Evolutionary conservation across 805 yeast species (phyloP).

Genomic region (Metschnikowia dekortorum): DNA sequence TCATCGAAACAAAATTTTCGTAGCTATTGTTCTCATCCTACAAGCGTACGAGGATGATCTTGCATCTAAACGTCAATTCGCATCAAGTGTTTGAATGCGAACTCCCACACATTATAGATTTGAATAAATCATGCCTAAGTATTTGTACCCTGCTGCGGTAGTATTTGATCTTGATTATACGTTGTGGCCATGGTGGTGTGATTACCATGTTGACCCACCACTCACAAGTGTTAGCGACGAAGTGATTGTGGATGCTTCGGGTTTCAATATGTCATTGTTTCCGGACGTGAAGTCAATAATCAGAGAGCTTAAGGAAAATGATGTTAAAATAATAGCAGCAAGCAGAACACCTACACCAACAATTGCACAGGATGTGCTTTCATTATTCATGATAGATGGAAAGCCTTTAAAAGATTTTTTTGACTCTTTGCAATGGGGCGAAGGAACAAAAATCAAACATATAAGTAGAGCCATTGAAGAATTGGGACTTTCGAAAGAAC

Average conservation of each 20-base stretch:
- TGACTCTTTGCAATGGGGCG: slow-evolving; percentile 66
- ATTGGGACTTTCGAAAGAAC: slow-evolving; percentile 45
- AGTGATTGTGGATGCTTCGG: slow-evolving; percentile 48
- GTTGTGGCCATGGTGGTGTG: slow-evolving; percentile 83
- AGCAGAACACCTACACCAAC: slow-evolving; percentile 76
- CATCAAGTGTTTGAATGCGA: neutral
- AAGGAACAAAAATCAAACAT: slow-evolving; percentile 55
- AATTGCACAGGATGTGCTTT: slow-evolving; percentile 64
- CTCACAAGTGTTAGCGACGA: slow-evolving; percentile 19
- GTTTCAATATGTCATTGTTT: slow-evolving; percentile 55
- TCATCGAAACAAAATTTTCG: neutral
- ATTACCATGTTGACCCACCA: slow-evolving; percentile 64
- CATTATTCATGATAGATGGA: slow-evolving; percentile 48
- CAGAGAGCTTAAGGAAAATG: slow-evolving; percentile 42
- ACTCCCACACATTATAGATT: neutral
- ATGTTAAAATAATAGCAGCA: slow-evolving; percentile 60
- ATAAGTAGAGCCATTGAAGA: slow-evolving; percentile 46
- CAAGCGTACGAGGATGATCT: slow-evolving; percentile 11
- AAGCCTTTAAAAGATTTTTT: slow-evolving; percentile 50
- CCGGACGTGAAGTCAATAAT: slow-evolving; percentile 66
- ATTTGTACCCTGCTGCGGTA: slow-evolving; percentile 40
- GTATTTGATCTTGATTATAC: slow-evolving; percentile 78
- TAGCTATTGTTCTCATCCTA: slow-evolving; percentile 7
- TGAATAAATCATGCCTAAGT: neutral
- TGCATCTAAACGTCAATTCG: neutral